Evolutionary conservation across 2,329 filamentous ascomycete genomes (phyloP).

Genomic region (Xylariaceae sp.): DNA sequence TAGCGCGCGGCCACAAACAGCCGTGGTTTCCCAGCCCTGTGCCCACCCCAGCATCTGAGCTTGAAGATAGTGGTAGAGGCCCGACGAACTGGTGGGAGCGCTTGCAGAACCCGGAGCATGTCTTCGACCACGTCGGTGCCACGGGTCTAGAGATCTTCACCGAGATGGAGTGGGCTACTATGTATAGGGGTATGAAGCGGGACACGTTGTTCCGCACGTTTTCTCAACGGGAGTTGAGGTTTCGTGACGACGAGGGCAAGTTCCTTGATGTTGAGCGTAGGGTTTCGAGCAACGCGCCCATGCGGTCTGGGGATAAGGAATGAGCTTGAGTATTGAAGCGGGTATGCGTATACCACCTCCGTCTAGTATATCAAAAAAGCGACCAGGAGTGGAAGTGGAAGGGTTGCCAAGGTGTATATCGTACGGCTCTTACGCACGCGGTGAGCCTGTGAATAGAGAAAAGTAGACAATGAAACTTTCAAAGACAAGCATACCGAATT

Average conservation of each 20-base stretch:
- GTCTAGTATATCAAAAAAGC: not conserved
- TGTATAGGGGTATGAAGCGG: not conserved
- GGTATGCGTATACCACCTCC: not conserved
- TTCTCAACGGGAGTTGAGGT: not conserved
- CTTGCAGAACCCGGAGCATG: not conserved
- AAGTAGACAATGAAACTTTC: too few species aligned
- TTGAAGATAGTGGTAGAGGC: not conserved
- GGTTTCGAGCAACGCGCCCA: constrained; percentile 1
- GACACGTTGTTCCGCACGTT: constrained; percentile 8
- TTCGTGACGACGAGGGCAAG: constrained; percentile 3
- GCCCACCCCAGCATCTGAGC: not conserved
- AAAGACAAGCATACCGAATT: too few species aligned
- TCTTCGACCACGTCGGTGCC: constrained; percentile 20
- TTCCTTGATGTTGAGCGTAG: constrained; percentile 3
- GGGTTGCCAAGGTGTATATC: too few species aligned
- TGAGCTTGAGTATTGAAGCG: not conserved
- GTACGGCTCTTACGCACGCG: too few species aligned
- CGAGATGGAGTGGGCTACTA: constrained; percentile 4
- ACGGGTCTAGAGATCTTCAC: constrained; percentile 26
- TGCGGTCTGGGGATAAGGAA: not conserved
- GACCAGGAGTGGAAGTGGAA: too few species aligned
- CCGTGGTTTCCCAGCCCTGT: constrained; percentile 18
- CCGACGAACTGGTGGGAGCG: constrained; percentile 1
- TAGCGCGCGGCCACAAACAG: constrained; percentile 25
- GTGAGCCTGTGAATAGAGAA: too few species aligned